Evolutionary conservation across 768 basidiomycete species (phyloP).

Genomic region (Lyophyllum decastes): DNA sequence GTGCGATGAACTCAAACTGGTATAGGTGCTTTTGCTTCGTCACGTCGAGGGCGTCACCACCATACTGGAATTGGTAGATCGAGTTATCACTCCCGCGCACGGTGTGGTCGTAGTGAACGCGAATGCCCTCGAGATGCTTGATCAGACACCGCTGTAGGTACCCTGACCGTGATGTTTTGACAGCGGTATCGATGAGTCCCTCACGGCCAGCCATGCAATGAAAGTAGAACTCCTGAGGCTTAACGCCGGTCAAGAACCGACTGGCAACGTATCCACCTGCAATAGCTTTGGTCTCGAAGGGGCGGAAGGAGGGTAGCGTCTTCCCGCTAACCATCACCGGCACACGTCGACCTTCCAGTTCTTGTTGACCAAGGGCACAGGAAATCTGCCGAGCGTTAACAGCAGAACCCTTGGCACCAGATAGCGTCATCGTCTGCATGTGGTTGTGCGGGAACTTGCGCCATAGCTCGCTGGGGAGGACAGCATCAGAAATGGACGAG

Average conservation of each 20-base stretch:
- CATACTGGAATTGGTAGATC: slow-evolving; percentile 95
- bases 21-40: slow-evolving; percentile 95
- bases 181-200: slow-evolving; percentile 98
- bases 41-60: slow-evolving; percentile 94
- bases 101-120: slow-evolving; percentile 97
- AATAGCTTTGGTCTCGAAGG: slow-evolving; percentile 97
- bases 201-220: slow-evolving; percentile 99
- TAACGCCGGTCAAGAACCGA: slow-evolving; percentile 97
- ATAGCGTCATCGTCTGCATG: slow-evolving; percentile 99
- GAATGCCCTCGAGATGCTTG: slow-evolving; percentile 96
- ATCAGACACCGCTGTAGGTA: slow-evolving; percentile 98
- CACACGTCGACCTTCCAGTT: slow-evolving; percentile 96
- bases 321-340: slow-evolving; percentile 99
- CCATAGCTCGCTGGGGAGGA: slow-evolving; percentile 83
- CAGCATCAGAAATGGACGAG: slow-evolving; percentile 84
- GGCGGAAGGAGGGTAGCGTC: slow-evolving; percentile 93
- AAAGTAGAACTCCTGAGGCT: slow-evolving; percentile 99
- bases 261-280: slow-evolving; percentile 98
- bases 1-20: slow-evolving; percentile 91
- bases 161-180: slow-evolving; percentile 97
- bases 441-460: slow-evolving; percentile 97
- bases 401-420: slow-evolving; percentile 96
- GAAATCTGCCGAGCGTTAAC: slow-evolving; percentile 99
- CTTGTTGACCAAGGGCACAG: slow-evolving; percentile 96
- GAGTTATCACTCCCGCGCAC: slow-evolving; percentile 94